Base-by-base conservation (phyloP, 495 filamentous ascomycete genomes). In the Neurospora tetrasperma region DNA sequence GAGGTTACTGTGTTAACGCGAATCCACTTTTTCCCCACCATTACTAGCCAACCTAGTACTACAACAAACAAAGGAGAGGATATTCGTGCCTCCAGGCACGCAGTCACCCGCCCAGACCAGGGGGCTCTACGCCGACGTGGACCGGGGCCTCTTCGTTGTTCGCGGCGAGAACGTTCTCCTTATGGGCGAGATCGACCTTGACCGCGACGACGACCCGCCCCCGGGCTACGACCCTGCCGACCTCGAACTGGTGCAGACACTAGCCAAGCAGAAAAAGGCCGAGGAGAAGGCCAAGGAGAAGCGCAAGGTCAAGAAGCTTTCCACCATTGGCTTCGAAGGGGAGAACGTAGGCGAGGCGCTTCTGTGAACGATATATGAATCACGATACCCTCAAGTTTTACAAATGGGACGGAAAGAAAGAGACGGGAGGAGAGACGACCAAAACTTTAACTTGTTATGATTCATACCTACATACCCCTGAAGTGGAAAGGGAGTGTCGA, bases 181-280 rank as follows among this genome's bases (percentile, higher is more conserved):
- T 69, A 83, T 98, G 5, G 95, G 95, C 59, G 95, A 98, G 85
- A 96, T 98, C 80, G 95, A 98, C 77, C 88, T 98, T 20, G 95
- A 98, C 82, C 94, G 91, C 76, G 95, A 98, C 82, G 95, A 98
- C 81, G 90, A 97, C 68, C 83, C 94, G 44, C 94, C 94, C 0
- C 82, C 88, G 38, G 87, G 88, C 1, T 89, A 90, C 76, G 87
- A 89, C 74, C 84, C 88, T 77, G 94, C 88, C 3, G 86, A 92
- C 0, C 84, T 89, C 39, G 86, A 90, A 72, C 83, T 91, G 73
- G 93, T 97, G 11, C 87, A 91, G 77, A 88, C 88, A 44, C 79
- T 94, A 20, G 90, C 91, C 74, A 92, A 92, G 78, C 84, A 91
- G 75, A 89, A 89, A 75, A 88, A 90, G 44, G 82, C 79, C 62